A percentile compares a stretch with the other conserved stretches of the same genome.
Conservation (phyloP, 2,329 filamentous ascomycete genomes). For the Pochonia chlamydosporia region DNA sequence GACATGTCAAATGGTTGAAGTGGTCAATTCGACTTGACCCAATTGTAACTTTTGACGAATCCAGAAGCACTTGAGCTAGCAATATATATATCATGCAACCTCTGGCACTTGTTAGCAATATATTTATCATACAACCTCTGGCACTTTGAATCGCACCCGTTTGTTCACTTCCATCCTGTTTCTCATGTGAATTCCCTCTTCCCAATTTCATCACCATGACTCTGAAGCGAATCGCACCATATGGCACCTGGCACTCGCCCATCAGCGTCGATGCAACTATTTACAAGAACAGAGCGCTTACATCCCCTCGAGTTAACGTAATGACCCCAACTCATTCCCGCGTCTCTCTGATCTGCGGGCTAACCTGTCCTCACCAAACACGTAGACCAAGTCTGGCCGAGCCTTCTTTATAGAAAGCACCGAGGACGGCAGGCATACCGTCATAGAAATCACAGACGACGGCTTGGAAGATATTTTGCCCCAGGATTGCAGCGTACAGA, state of each 20-base stretch:
- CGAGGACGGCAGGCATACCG: slow-evolving; percentile 34
- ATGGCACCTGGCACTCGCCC: slow-evolving; percentile 34
- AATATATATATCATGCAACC: no score
- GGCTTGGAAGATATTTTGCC: slow-evolving; percentile 36
- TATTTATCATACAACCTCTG: no score
- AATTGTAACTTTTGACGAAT: no score
- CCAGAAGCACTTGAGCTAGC: no score
- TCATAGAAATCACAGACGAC: slow-evolving; percentile 34
- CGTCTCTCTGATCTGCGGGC: not conserved
- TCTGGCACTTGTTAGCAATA: no score
- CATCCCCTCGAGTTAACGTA: slow-evolving; percentile 31
- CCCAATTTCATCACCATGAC: slow-evolving; percentile 13
- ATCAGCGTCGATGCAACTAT: slow-evolving; percentile 31
- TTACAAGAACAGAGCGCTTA: slow-evolving; percentile 26
- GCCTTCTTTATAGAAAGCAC: slow-evolving; percentile 33
- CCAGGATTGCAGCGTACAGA: slow-evolving; percentile 34
- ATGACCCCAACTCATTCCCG: not conserved
- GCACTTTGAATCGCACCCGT: no score
- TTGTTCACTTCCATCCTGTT: not conserved
- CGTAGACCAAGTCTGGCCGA: slow-evolving; percentile 22
- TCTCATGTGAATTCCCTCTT: not conserved
- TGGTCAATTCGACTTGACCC: no score
- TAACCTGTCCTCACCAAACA: not conserved
- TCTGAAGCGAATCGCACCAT: slow-evolving; percentile 21
- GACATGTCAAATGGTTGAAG: no score